Evolutionary conservation across 179 eudicot species (phyloP).

Genomic region (Silene coronaria): DNA sequence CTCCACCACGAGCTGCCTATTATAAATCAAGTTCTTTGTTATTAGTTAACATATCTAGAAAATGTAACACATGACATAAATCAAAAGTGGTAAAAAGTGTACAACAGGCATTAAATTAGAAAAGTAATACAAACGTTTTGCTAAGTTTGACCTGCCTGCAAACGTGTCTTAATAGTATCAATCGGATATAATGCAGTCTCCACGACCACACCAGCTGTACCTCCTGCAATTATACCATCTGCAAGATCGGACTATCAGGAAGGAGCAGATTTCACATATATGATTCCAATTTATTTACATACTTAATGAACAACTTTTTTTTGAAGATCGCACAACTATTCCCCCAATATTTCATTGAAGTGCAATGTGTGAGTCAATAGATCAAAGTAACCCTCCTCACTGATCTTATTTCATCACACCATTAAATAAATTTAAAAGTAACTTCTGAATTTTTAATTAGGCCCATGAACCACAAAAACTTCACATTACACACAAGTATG

Average conservation of each 20-base stretch:
- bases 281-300: not conserved
- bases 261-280: not conserved
- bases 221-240: slow-evolving; percentile 94
- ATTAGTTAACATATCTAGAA: not conserved
- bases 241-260: slow-evolving; percentile 23
- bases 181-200: slow-evolving; percentile 86
- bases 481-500: not conserved
- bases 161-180: slow-evolving; percentile 86
- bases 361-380: not conserved
- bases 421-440: not conserved
- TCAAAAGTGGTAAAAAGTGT: not conserved
- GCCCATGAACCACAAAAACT: not conserved
- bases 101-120: not conserved
- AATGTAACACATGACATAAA: not conserved
- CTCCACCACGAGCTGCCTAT: slow-evolving; percentile 91
- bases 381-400: not conserved
- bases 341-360: not conserved
- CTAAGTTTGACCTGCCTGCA: slow-evolving; percentile 52
- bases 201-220: slow-evolving; percentile 85
- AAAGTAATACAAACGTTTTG: not conserved
- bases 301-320: not conserved
- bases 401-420: not conserved
- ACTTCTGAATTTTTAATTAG: not conserved
- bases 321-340: not conserved
- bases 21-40: slow-evolving; percentile 13